Evolutionary conservation across 1,284 basidiomycete genomes (phyloP).

Genomic region (Cutaneotrichosporon arboriforme): DNA sequence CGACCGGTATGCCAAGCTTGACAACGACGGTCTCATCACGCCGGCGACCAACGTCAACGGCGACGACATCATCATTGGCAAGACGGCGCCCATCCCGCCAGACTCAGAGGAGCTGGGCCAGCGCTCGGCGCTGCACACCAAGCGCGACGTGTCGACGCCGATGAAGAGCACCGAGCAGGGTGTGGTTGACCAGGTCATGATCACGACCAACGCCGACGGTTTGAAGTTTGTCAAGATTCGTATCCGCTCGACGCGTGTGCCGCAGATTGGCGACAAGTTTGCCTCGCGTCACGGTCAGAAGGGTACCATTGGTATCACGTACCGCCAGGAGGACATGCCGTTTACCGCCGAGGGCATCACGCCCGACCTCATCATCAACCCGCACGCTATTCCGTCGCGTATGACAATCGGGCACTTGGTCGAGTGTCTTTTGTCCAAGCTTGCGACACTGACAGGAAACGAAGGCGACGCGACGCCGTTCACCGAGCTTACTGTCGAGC

Average conservation of each 20-base stretch:
- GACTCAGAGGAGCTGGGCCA: conserved; percentile 97
- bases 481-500: conserved; percentile 95
- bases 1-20: conserved; percentile 83
- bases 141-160: conserved; percentile 92
- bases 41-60: conserved; percentile 92
- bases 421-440: conserved; percentile 93
- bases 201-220: conserved; percentile 93
- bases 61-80: conserved; percentile 98
- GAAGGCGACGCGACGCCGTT: conserved; percentile 99
- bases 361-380: conserved; percentile 97
- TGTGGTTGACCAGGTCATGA: conserved; percentile 93
- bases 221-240: conserved; percentile 99
- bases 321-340: conserved; percentile 99
- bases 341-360: conserved; percentile 95
- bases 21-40: conserved; percentile 90
- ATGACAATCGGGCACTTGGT: conserved; percentile 99
- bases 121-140: conserved; percentile 81
- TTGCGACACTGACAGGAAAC: conserved; percentile 90
- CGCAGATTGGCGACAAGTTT: conserved; percentile 98
- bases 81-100: conserved; percentile 93
- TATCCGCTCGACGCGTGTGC: conserved; percentile 88
- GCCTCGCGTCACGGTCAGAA: conserved; percentile 99
- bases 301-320: conserved; percentile 98
- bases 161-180: conserved; percentile 97
- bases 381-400: conserved; percentile 98